Evolutionary conservation across 176 grass and related monocot species (phyloP).

Genomic region (Aegilops umbellulata): DNA sequence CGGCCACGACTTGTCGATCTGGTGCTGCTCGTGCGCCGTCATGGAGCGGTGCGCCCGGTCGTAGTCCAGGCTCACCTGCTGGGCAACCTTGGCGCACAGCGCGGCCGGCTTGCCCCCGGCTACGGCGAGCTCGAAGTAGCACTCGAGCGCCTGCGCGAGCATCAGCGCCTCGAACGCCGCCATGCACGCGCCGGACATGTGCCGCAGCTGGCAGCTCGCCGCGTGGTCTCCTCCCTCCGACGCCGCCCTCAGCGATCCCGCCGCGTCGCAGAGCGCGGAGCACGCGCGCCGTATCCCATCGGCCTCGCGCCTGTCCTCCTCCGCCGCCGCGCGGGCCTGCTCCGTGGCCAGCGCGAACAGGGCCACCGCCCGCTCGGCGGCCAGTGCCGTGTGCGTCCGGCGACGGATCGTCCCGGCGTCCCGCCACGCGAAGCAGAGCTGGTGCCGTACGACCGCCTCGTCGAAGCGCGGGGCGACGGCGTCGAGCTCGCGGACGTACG

Average conservation of each 20-base stretch:
- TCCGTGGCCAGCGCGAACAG: slow-evolving; percentile 52
- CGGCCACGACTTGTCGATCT: slow-evolving; percentile 53
- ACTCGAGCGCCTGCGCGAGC: slow-evolving; percentile 66
- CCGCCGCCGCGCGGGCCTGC: slow-evolving; percentile 35
- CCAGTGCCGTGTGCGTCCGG: slow-evolving; percentile 10
- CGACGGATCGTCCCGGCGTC: slow-evolving; percentile 5
- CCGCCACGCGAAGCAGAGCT: slow-evolving; percentile 48
- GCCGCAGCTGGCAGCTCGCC: slow-evolving; percentile 5
- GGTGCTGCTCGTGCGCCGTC: slow-evolving; percentile 14
- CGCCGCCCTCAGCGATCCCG: slow-evolving; percentile 36
- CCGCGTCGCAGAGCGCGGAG: slow-evolving; percentile 46
- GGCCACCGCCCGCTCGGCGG: slow-evolving; percentile 41
- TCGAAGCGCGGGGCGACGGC: slow-evolving; percentile 33
- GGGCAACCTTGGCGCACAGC: slow-evolving; percentile 50
- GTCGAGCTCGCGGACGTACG: slow-evolving; percentile 47
- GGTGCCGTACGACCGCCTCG: slow-evolving; percentile 8
- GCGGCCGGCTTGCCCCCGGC: slow-evolving; percentile 25
- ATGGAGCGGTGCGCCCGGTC: slow-evolving; percentile 27
- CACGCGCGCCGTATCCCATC: slow-evolving; percentile 52
- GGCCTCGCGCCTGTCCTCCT: slow-evolving; percentile 30
- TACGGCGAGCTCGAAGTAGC: slow-evolving; percentile 61
- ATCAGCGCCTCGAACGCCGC: slow-evolving; percentile 50
- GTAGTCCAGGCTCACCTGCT: slow-evolving; percentile 63
- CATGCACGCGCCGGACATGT: slow-evolving; percentile 44
- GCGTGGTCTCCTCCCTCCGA: background rate